Evolutionary conservation across 768 basidiomycete genomes (phyloP).

Genomic region (Phaeotremella skinneri): DNA sequence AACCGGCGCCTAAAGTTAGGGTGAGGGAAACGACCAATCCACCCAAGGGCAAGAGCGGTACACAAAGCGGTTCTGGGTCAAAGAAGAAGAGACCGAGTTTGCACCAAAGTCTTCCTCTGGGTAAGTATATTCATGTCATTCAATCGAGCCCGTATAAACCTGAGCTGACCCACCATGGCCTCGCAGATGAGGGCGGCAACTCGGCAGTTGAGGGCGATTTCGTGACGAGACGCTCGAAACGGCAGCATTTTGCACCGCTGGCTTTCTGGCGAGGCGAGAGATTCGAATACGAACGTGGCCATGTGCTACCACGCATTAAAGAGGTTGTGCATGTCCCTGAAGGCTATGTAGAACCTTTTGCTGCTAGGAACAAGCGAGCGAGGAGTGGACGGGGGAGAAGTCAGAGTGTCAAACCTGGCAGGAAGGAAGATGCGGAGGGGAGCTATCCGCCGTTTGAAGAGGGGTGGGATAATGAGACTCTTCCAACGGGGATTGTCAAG

Average conservation of each 20-base stretch:
- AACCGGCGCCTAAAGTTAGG: constrained; percentile 1
- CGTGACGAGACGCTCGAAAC: constrained; percentile 68
- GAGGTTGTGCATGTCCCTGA: constrained; percentile 63
- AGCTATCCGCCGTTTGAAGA: constrained; percentile 52
- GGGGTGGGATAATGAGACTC: constrained; percentile 83
- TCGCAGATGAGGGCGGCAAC: constrained; percentile 23
- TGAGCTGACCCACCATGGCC: neutral
- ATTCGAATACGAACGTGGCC: constrained; percentile 70
- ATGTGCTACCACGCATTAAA: constrained; percentile 61
- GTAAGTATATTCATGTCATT: neutral
- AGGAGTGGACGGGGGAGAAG: constrained; percentile 15
- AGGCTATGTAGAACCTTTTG: constrained; percentile 58
- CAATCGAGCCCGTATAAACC: neutral
- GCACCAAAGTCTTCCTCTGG: constrained; percentile 10
- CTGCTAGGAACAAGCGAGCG: constrained; percentile 25
- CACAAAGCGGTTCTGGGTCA: constrained; percentile 9
- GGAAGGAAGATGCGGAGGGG: constrained; percentile 16
- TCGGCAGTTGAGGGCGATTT: constrained; percentile 31
- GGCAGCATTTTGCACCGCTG: constrained; percentile 69
- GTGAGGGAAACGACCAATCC: constrained; percentile 13
- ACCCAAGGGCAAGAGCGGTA: constrained; percentile 7
- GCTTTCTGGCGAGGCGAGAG: constrained; percentile 93
- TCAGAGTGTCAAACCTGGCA: constrained; percentile 20
- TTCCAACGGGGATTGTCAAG: constrained; percentile 64
- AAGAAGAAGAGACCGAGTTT: constrained; percentile 23